Evolutionary conservation across 371 early-diverging fungal species (phyloP).

Genomic region (Apophysomyces trapeziformis): DNA sequence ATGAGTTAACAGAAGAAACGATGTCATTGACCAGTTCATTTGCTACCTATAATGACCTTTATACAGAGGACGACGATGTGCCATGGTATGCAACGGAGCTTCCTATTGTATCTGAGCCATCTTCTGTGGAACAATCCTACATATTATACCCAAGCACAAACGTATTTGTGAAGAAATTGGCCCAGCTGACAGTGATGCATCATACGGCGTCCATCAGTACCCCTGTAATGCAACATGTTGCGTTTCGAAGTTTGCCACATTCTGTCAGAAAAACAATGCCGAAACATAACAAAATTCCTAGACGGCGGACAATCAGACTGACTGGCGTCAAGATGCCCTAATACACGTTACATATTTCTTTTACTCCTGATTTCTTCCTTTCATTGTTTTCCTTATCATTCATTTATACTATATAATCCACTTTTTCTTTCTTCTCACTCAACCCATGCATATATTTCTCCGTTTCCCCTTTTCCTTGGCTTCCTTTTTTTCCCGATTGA

Average conservation of each 20-base stretch:
- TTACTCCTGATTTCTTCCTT: neutral
- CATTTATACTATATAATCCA: too few relatives aligned
- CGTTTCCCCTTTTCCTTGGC: too few relatives aligned
- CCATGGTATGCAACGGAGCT: conserved; percentile 45
- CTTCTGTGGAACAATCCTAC: conserved; percentile 33
- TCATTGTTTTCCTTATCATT: too few relatives aligned
- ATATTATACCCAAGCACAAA: conserved; percentile 68
- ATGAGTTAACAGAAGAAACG: conserved; percentile 15
- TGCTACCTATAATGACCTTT: conserved; percentile 12
- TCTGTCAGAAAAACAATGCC: conserved; percentile 26
- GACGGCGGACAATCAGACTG: conserved; percentile 43
- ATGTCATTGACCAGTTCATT: conserved; percentile 17
- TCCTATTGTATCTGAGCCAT: conserved; percentile 21
- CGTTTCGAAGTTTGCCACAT: conserved; percentile 72
- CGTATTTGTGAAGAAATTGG: conserved; percentile 80
- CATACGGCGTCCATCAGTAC: conserved; percentile 87
- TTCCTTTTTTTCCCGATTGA: too few relatives aligned
- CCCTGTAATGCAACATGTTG: conserved; percentile 73
- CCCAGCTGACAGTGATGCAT: conserved; percentile 76
- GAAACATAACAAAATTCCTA: conserved; percentile 45
- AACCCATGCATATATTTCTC: too few relatives aligned
- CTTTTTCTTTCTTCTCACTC: too few relatives aligned
- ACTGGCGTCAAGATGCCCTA: conserved; percentile 18
- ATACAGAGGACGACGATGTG: conserved; percentile 38
- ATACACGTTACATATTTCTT: neutral